phyloP scores from a whole-genome alignment of 805 yeast species.

The Cyberlindnera nakhonratchasimensis region DNA sequence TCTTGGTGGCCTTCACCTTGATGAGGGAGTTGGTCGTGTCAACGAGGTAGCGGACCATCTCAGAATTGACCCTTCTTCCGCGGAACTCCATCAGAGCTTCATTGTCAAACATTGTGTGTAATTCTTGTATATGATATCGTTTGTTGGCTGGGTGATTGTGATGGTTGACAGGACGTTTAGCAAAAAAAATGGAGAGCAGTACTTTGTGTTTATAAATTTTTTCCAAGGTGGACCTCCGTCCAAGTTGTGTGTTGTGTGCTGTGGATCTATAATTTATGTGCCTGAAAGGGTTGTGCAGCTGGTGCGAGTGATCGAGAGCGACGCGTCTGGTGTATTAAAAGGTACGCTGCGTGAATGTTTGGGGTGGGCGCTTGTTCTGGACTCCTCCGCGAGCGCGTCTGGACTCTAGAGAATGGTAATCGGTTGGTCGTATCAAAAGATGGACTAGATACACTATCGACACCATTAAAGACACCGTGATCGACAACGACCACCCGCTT shows the following conservation, averaged over 20 bases:
- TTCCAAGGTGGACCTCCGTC: background rate
- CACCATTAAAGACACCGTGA: background rate
- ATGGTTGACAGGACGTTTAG: background rate
- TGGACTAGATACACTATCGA: too few relatives aligned
- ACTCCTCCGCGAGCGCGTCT: background rate
- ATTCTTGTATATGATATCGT: background rate
- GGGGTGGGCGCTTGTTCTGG: constrained; percentile 2
- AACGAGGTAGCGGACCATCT: constrained; percentile 57
- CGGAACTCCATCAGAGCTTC: constrained; percentile 52
- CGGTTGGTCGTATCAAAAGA: too few relatives aligned
- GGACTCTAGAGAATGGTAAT: too few relatives aligned
- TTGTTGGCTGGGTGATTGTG: background rate
- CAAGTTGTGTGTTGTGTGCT: too few relatives aligned
- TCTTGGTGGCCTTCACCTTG: constrained; percentile 33
- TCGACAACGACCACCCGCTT: background rate
- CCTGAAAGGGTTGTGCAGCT: too few relatives aligned
- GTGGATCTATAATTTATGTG: too few relatives aligned
- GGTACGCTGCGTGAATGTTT: constrained; percentile 15
- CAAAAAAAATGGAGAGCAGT: background rate
- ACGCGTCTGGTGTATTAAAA: constrained; percentile 14
- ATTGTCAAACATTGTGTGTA: constrained; percentile 36
- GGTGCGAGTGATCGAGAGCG: too few relatives aligned
- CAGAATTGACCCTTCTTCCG: constrained; percentile 51
- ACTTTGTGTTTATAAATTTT: constrained; percentile 12
- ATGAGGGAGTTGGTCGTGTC: constrained; percentile 57